Base-by-base conservation (phyloP, 2,329 filamentous ascomycete genomes). In the Fusarium sp. region DNA sequence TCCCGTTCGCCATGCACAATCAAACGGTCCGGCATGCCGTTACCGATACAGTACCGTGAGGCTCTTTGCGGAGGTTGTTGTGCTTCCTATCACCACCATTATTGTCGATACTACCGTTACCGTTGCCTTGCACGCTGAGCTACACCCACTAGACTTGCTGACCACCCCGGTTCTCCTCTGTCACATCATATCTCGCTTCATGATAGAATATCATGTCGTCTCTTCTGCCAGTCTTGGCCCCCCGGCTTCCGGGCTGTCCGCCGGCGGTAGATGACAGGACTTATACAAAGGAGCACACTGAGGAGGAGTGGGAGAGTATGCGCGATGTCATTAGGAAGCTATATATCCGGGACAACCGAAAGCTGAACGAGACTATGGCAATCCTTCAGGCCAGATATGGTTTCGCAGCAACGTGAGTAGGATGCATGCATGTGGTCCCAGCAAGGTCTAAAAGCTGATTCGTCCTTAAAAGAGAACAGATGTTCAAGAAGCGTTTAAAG, bases 401-500 rank as follows among this genome's bases (percentile, higher is more conserved):
- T 33, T 82, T 82, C 54, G 78, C 78, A 33, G 80, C 80, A 52
- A 81, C 80, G 80, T 81, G 71, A 79, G 80, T 80, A 42, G 35
- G 26, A 58, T 40, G 23, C 14, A 35, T 26, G 23, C 11, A n/a
- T 41, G 12, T 23, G 41, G 14, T 30, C 20, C 45, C 27, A 53
- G 45, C 41, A 52, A 48, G 45, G 49, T 20, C 44, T 32, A 37
- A 57, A 70, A 54, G 65, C 69, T 71, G 60, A 71, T 70, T 57
- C 18, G 27, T 57, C 30, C 32, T 44, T 33, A 37, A 57, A 63
- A 82, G 80, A 57, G 79, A 81, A 60, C 79, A 82, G 74, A 82
- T 81, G 80, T 82, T 81, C 58, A 82, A 82, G 62, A 82, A 82
- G 67, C 76, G 80, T 35, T 70, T 82, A 46, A 80, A 79, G 70